Percentiles rank a stretch among this genome's conserved stretches.
Conservation (phyloP, 495 filamentous ascomycete species). For the Trichoderma parareesei region DNA sequence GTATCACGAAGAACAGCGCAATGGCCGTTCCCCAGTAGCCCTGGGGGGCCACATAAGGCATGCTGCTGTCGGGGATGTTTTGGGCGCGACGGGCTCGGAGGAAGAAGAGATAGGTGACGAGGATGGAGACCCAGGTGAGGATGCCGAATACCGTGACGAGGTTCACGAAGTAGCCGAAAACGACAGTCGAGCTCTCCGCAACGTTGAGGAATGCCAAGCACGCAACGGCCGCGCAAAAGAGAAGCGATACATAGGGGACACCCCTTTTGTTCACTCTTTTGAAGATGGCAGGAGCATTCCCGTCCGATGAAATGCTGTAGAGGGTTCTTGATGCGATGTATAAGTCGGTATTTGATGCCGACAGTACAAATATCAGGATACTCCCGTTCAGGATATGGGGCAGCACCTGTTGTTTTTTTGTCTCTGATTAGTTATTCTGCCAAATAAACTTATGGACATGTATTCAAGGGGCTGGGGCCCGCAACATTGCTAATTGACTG, state of each 20-base stretch:
- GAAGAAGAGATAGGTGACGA: slow-evolving; percentile 77
- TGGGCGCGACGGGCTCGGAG: slow-evolving; percentile 66
- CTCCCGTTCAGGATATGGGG: slow-evolving; percentile 70
- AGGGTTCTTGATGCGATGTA: slow-evolving; percentile 81
- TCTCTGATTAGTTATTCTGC: too few relatives aligned
- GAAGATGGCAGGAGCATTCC: slow-evolving; percentile 67
- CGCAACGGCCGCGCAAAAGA: slow-evolving; percentile 50
- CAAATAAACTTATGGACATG: too few relatives aligned
- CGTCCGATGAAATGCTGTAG: slow-evolving; percentile 68
- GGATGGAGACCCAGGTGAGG: slow-evolving; percentile 76
- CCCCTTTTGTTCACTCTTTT: slow-evolving; percentile 62
- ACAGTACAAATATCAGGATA: slow-evolving; percentile 73
- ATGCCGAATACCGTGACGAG: slow-evolving; percentile 74
- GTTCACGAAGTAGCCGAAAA: slow-evolving; percentile 83
- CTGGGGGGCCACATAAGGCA: slow-evolving; percentile 69
- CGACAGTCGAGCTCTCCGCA: slow-evolving; percentile 17
- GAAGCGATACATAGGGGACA: slow-evolving; percentile 65
- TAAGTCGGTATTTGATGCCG: slow-evolving; percentile 66
- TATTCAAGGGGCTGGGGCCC: too few relatives aligned
- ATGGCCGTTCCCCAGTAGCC: slow-evolving; percentile 57
- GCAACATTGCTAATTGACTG: too few relatives aligned
- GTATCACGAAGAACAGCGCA: slow-evolving; percentile 57
- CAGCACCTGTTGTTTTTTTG: slow-evolving; percentile 29
- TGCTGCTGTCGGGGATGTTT: slow-evolving; percentile 49
- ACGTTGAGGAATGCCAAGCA: slow-evolving; percentile 76